A percentile compares a stretch with the other conserved stretches of the same genome.
These are phyloP conservation scores for Tuctoria greenei DNA, from an alignment of 176 grass and related monocot genomes.

Conservation along the genomic window DNA sequence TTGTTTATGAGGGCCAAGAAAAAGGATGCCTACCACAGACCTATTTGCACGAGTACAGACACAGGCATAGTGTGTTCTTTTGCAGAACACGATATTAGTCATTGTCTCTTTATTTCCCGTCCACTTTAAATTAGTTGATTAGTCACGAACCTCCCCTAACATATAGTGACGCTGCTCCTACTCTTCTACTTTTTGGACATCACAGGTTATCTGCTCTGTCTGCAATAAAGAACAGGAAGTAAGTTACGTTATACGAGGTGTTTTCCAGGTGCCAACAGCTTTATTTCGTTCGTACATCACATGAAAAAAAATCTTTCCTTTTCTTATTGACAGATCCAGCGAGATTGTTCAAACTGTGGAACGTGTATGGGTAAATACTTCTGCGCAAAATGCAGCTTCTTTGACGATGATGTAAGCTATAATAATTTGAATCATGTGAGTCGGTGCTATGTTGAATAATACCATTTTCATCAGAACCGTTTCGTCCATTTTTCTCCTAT, in stretches of 20 bases:
- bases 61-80: neutral
- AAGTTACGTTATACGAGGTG: constrained; percentile 29
- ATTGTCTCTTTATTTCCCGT: neutral
- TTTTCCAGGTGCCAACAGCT: neutral
- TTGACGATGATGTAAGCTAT: constrained; percentile 71
- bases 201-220: constrained; percentile 78
- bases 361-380: constrained; percentile 67
- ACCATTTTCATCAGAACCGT: neutral
- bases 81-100: constrained; percentile 8
- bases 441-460: neutral
- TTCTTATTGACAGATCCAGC: constrained; percentile 40
- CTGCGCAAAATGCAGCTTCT: constrained; percentile 72
- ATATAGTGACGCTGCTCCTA: constrained; percentile 1
- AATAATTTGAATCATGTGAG: neutral
- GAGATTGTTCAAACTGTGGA: constrained; percentile 64
- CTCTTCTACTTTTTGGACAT: constrained; percentile 9
- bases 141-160: neutral
- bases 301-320: neutral
- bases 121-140: constrained; percentile 5
- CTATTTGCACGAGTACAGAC: too few species aligned
- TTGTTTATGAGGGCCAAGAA: too few species aligned
- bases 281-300: neutral
- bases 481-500: constrained; percentile 4
- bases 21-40: too few species aligned
- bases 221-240: constrained; percentile 80